phyloP scores from a whole-genome alignment of 23 red algal genomes.

The Pyropia yezoensis region DNA sequence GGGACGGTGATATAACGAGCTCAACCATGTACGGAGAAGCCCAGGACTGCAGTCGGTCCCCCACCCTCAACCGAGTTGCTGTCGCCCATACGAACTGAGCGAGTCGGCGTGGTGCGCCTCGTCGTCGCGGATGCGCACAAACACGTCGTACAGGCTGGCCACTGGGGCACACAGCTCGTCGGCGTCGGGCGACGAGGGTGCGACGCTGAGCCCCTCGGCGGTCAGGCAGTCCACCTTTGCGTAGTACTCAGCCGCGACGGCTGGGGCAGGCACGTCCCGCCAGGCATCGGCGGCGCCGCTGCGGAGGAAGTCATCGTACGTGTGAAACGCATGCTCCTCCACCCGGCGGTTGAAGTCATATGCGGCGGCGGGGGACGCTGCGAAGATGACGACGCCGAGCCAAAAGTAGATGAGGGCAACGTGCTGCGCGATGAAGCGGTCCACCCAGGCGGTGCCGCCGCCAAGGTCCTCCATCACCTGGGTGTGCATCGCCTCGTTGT shows the following conservation, averaged over 20 bases:
- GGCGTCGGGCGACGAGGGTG: background rate
- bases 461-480: slow-evolving; percentile 32
- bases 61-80: too few relatives aligned
- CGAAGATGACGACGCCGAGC: slow-evolving; percentile 11
- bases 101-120: slow-evolving; percentile 35
- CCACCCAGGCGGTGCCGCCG: slow-evolving; percentile 14
- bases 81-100: background rate
- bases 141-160: slow-evolving; percentile 21
- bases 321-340: slow-evolving; percentile 39
- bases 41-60: too few relatives aligned
- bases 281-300: background rate
- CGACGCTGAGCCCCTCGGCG: background rate
- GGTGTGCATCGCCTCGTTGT: slow-evolving; percentile 36
- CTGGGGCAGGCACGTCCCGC: slow-evolving; percentile 16
- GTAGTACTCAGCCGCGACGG: slow-evolving; percentile 20
- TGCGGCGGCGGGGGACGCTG: slow-evolving; percentile 9
- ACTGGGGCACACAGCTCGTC: slow-evolving; percentile 2
- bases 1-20: too few relatives aligned
- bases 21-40: too few relatives aligned
- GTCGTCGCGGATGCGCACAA: slow-evolving; percentile 35
- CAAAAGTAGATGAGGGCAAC: slow-evolving; percentile 33
- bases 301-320: slow-evolving; percentile 23
- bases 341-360: slow-evolving; percentile 30
- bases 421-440: slow-evolving; percentile 35
- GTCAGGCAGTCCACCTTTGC: slow-evolving; percentile 6